Base-by-base conservation (phyloP, 768 basidiomycete species). In the Porphyrellus cyaneotinctus region DNA sequence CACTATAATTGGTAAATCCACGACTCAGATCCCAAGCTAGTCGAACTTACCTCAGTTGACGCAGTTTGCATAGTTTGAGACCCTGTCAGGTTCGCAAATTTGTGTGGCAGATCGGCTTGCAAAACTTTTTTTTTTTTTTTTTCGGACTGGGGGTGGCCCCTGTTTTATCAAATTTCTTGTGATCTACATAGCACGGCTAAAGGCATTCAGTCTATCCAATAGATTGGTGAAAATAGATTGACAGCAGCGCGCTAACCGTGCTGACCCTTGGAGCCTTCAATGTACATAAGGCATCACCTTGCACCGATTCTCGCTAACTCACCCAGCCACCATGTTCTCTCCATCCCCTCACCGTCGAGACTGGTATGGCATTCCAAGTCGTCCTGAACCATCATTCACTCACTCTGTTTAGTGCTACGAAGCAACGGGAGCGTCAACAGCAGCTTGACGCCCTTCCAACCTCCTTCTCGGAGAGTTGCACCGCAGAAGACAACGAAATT, bases 401-500 rank as follows among this genome's bases (percentile, higher is more conserved):
- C 20, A 50, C 46, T 20, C 11, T 9, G 1, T 46, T 7, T 49
- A 75, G 75, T 37, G 56, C 56, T 39, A 56, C 62, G 18, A 76
- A 76, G 54, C 73, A 68, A 26, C 63, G 60, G 22, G 65, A 71
- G 44, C 64, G 69, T 3, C 65, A 57, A 23, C 46, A 54, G 20
- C 61, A 66, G 46, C 58, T 75, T 13, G 61, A 64, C 10, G 53
- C 56, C 31, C 66, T 71, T 43, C 68, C 73, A 5, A 3, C 54
- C 0, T 51, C 61, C 10, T 75, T 70, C 53, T 59, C 56, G n/a
- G 57, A 64, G 31, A 52, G 56, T 8, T 67, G 66, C 44, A 68
- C 70, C 3, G 72, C 73, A 42, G 52, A 66, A 24, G 72, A 79
- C 56, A 52, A 64, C 35, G 54, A 64, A 31, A 53, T 77, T 24